A percentile compares a stretch with the other conserved stretches of the same genome.
phyloP scores from a whole-genome alignment of 108 stramenopile species.

The Conticribra guillardii region DNA sequence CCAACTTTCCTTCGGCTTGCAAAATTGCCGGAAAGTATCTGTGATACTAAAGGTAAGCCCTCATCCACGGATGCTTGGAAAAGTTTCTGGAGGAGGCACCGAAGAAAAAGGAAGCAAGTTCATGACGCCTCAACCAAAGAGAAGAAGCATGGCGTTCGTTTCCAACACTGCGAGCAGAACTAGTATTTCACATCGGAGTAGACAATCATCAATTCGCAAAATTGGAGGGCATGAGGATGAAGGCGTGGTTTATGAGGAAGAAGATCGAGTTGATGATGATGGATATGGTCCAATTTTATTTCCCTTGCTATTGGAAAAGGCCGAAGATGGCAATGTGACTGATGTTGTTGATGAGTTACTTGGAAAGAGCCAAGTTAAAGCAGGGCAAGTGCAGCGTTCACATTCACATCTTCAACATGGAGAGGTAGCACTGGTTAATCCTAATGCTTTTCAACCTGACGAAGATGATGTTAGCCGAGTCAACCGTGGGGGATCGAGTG shows the following conservation, averaged over 20 bases:
- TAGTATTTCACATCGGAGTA: not conserved
- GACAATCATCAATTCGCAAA: not conserved
- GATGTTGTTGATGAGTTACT: constrained; percentile 2
- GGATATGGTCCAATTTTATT: constrained; percentile 42
- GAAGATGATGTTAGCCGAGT: constrained; percentile 2
- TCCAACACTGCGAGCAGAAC: not conserved
- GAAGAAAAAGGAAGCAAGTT: not conserved
- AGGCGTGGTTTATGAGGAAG: constrained; percentile 2
- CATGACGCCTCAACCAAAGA: not conserved
- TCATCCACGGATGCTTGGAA: constrained; percentile 10
- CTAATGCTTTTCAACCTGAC: constrained; percentile 61
- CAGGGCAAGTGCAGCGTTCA: no score
- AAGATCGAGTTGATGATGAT: constrained; percentile 33
- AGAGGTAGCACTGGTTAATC: constrained; percentile 80
- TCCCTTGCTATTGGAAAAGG: constrained; percentile 14
- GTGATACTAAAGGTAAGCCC: constrained; percentile 27
- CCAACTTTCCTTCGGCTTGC: constrained; percentile 1
- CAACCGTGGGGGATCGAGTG: not conserved
- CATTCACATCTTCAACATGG: constrained; percentile 11
- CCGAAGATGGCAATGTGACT: not conserved
- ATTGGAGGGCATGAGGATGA: not conserved
- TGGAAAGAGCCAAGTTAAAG: not conserved
- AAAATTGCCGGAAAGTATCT: constrained; percentile 36
- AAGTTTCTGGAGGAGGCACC: no score
- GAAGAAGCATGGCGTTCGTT: not conserved